Evolutionary conservation across 345 rosid genomes (phyloP), one percentile per base, ranked within the genome.

Genomic region (Limnanthes douglasii): DNA sequence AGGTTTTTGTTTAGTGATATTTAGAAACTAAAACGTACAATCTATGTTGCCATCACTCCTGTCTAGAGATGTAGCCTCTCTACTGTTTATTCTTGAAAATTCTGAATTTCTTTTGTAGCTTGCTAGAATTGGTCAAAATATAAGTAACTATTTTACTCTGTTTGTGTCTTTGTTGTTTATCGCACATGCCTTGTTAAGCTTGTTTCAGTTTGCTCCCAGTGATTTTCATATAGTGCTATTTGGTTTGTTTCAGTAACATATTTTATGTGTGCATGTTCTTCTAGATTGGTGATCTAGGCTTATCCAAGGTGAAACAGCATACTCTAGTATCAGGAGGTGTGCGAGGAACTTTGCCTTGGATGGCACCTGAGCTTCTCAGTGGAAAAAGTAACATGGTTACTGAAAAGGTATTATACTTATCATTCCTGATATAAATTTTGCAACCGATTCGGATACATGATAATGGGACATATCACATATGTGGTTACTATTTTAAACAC

Each of bases 311-410:
- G 57, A 90, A 75, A 57, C 98, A 84, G 46, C 78, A 84, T 45
- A 90, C 98, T 0, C 46, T 90, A 47, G 98, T 90, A 19, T 90
- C 98, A 0, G 98, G 98, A 39, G 98, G 98, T 60, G 94, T 90
- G 43, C 96, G 98, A 21, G 98, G 98, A 42, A 90, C 98, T 39
- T 59, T 90, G 41, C 98, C 98, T 18, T 90, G 98, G 98, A 90
- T 90, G 95, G 98, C 98, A 37, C 98, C 98, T 35, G 98, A 90
- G 72, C 95, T 90, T 39, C 61, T 90, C 47, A 90, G 98, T 48
- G 95, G 95, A 31, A 90, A 90, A 78, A 80, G 78, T 50, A 72
- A 78, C 48, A 90, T 90, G 98, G 96, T 90, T 25, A 61, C 98
- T 16, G 98, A 90, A 48, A 84, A 90, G 98, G 98, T 90, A 60